Evolutionary conservation across 768 basidiomycete species (phyloP).

Genomic region (Tricholoma furcatifolium): DNA sequence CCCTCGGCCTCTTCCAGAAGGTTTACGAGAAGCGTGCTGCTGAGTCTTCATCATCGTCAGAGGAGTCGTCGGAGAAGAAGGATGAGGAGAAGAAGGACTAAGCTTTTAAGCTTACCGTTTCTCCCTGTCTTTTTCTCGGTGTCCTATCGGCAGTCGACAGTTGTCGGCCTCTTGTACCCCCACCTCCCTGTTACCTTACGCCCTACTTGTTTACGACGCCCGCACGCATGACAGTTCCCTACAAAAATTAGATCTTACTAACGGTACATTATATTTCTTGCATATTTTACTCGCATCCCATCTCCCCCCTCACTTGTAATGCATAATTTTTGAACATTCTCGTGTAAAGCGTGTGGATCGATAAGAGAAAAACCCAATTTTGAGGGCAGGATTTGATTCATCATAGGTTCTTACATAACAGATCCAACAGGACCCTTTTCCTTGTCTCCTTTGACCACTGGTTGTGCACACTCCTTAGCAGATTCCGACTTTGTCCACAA

Average conservation of each 20-base stretch:
- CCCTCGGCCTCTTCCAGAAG: conserved; percentile 97
- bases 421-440: no score
- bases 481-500: conserved; percentile 8
- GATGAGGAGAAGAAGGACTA: conserved; percentile 90
- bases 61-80: conserved; percentile 37
- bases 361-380: no score
- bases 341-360: no score
- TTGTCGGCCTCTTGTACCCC: background rate
- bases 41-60: conserved; percentile 56
- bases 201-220: conserved; percentile 12
- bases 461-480: conserved; percentile 11
- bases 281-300: conserved; percentile 4
- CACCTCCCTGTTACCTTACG: conserved; percentile 7
- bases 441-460: no score
- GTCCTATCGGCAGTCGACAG: background rate
- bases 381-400: no score
- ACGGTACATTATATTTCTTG: conserved; percentile 8
- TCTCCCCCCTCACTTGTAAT: conserved; percentile 16
- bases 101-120: conserved; percentile 12
- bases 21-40: conserved; percentile 91
- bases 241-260: conserved; percentile 14
- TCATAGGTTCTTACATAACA: no score
- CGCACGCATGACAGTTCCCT: conserved; percentile 14
- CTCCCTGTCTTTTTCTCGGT: background rate
- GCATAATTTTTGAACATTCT: background rate